Evolutionary conservation across 2,329 filamentous ascomycete genomes (phyloP).

Genomic region (Aaosphaeria pasadenensis): DNA sequence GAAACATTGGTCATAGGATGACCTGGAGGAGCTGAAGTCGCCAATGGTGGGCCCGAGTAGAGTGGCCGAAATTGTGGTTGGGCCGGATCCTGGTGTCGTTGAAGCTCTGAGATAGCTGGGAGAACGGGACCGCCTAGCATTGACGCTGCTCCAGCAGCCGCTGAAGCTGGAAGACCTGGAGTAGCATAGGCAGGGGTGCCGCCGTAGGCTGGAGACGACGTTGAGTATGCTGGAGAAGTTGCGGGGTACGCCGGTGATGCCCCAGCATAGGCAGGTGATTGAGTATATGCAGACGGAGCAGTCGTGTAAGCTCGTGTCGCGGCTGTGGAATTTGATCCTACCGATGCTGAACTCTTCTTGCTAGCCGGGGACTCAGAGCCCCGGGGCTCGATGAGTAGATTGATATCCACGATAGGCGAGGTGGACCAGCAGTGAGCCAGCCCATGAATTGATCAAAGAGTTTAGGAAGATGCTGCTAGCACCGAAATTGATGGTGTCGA

Average conservation of each 20-base stretch:
- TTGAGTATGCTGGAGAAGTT: constrained; percentile 29
- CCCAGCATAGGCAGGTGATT: constrained; percentile 29
- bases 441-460: constrained; percentile 31
- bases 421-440: constrained; percentile 42
- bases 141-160: constrained; percentile 16
- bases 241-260: constrained; percentile 28
- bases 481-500: constrained; percentile 4
- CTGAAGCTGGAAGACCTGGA: constrained; percentile 21
- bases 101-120: constrained; percentile 36
- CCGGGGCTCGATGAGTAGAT: constrained; percentile 75
- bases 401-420: constrained; percentile 90
- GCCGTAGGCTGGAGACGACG: constrained; percentile 26
- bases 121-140: constrained; percentile 38
- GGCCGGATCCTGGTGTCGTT: constrained; percentile 38
- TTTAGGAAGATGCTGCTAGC: constrained; percentile 14
- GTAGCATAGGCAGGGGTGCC: constrained; percentile 21
- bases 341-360: constrained; percentile 42
- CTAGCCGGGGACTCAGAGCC: constrained; percentile 65
- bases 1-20: constrained; percentile 26
- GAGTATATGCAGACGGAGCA: constrained; percentile 34
- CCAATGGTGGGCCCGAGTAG: constrained; percentile 40
- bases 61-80: constrained; percentile 36
- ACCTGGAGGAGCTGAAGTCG: constrained; percentile 17
- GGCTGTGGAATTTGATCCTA: constrained; percentile 39
- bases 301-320: constrained; percentile 38